Evolutionary conservation across 805 yeast species (phyloP), one percentile per base, ranked within the genome.

Genomic region (Wickerhamomyces alni): DNA sequence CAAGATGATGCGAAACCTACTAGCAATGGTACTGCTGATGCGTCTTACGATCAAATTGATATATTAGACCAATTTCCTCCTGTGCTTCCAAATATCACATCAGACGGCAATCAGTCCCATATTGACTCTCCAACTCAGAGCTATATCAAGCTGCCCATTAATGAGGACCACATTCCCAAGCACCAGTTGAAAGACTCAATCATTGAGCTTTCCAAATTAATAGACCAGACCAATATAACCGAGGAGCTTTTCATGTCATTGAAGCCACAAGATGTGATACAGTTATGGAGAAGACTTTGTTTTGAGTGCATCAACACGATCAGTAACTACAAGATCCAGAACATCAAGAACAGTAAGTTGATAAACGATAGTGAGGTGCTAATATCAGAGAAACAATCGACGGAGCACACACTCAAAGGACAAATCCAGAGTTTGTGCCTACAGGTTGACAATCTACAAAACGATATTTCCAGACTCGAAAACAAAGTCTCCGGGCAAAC

Each of bases 1-100:
- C 22, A 31, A 21, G 26, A 25, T 13, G 19, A 19, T 21, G n/a
- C 25, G 13, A 33, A 25, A 15, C 27, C 30, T 2, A 10, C 41
- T 10, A 18, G 28, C 15, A 37, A 38, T 16, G 43, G 36, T 4
- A 38, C 48, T 2, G 37, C 40, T 2, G 55, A 53, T 9, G 47
- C 34, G 2, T 50, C 58, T 10, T 44, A 33, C 33, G 57, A 53
- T 13, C 46, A 48, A 12, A 25, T 47, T 25, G 59, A 55, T 28
- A 55, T 55, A 3, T 48, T 55, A 18, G 58, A 55, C 17, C 45
- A 42, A 22, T 34, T 37, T 9, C 55, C 53, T 12, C 57, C 51
- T 8, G 30, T 36, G 2, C 36, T 49, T 8, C 52, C 52, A 3
- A 40, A 37, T 3, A 29, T 31, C 2, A 24, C 19, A 13, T 5